Base-by-base conservation (phyloP, 441 rosid species). In the Melianthus villosus region DNA sequence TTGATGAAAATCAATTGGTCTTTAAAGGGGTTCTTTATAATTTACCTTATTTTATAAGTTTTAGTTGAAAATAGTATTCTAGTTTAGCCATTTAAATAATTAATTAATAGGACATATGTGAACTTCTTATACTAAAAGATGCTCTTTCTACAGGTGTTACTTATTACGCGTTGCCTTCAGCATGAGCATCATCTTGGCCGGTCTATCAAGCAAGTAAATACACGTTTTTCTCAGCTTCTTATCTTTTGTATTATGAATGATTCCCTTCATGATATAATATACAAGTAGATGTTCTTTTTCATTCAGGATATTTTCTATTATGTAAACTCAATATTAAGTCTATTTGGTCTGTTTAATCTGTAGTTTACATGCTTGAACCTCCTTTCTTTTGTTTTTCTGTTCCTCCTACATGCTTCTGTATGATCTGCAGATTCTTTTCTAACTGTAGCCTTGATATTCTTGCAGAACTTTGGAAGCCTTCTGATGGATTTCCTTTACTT, bases 401-500 rank as follows among this genome's bases (percentile, higher is more conserved):
- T 14, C 19, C 7, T 29, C 14, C 17, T 2, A 3, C 19, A 6
- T 9, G 26, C 6, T 25, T 22, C 9, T 17, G 9, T 17, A 16
- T 30, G 28, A 38, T 34, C 16, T 38, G 34, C 8, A 22, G 31
- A 20, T 44, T 43, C 43, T 51, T 51, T 25, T 42, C 45, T 62
- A 12, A 53, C 34, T 51, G 23, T 22, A 38, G 39, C 38, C 42
- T 37, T 22, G 38, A 33, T 42, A 20, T 48, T 50, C 43, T 64
- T 75, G 73, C 82, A 89, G 98, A 84, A 81, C 49, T 68, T 71
- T 54, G 98, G 98, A 51, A 59, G 93, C 67, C 89, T 89, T 65
- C 73, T 89, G 28, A 79, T 89, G 96, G 96, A 89, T 73, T 81
- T 89, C 72, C 80, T 89, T 49, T 89, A 89, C 68, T 89, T 89